Evolutionary conservation across 768 basidiomycete genomes (phyloP), one percentile per base, ranked within the genome.

Genomic region (Mycena venus): DNA sequence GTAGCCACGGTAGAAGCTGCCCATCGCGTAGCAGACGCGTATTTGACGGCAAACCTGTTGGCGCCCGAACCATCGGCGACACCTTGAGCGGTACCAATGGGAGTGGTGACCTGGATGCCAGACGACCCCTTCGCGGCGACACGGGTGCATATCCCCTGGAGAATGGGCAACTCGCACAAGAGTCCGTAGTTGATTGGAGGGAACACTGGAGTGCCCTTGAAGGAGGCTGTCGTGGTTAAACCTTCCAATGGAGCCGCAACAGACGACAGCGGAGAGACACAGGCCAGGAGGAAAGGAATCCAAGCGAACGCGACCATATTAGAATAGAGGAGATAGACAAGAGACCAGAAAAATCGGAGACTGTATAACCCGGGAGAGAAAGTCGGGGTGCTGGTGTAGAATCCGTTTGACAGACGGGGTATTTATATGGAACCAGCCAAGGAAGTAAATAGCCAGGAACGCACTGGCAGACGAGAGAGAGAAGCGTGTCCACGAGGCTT

Each of bases 1-100:
- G 88, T 86, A 2, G 85, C 89, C 2, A 91, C 77, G 3, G 86
- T 82, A 1, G 94, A 92, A 8, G 88, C 84, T 53, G 85, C 81
- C 92, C 93, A 95, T 68, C 94, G 87, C 17, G 84, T 73, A 8
- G 92, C 91, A 68, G 85, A 85, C 10, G 90, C 94, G 80, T 95
- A 95, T 78, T 87, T 91, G 70, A 93, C 93, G 36, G 89, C 80
- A 79, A 91, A 95, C 49, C 93, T 86, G 62, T 84, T 82, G 31
- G 87, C 90, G 34, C 89, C 90, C 56, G 85, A 79, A 21, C 83
- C 82, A 73, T 90, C 90, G 4, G 83, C 47, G 5, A 86, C 84
- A 34, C 94, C 93, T 21, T 81, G 79, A 11, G 93, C 93, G 23
- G 82, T 81, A 21, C 93, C 93, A 29, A 94, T 70, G 21, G 87